Percentiles rank a stretch among this genome's conserved stretches.
phyloP scores from a whole-genome alignment of 768 basidiomycete species.

The Tylopilus subfusipes region DNA sequence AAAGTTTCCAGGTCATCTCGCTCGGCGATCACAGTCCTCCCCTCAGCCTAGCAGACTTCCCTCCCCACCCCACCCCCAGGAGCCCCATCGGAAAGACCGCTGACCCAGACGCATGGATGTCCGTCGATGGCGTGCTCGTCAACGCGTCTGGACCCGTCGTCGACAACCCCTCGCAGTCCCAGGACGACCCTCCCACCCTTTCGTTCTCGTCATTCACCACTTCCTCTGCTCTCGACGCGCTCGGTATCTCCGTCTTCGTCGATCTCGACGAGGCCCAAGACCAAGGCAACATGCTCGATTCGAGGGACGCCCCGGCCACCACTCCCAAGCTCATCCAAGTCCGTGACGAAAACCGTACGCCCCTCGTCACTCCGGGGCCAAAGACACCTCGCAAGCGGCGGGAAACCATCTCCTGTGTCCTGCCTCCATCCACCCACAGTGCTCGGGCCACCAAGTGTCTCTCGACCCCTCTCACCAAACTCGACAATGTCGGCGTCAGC shows the following conservation, averaged over 20 bases:
- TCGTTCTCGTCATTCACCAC: not conserved
- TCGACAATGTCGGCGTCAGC: conserved; percentile 9
- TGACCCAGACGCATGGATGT: conserved; percentile 22
- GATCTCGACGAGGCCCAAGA: conserved; percentile 6
- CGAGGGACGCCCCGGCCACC: not conserved
- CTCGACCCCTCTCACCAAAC: conserved; percentile 19
- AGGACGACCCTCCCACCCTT: not conserved
- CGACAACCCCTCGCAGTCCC: not conserved
- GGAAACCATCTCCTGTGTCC: conserved; percentile 11
- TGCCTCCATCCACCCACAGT: not conserved
- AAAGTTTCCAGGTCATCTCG: conserved; percentile 22
- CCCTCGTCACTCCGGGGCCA: not conserved
- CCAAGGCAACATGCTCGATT: not conserved
- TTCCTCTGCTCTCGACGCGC: conserved; percentile 16
- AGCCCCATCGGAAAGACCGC: conserved; percentile 18
- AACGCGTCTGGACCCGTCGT: conserved; percentile 15
- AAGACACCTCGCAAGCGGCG: conserved; percentile 14
- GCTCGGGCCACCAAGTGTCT: conserved; percentile 8
- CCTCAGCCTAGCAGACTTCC: not conserved
- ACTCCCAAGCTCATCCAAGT: not conserved
- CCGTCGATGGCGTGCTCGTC: conserved; percentile 19
- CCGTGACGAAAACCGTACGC: too few relatives aligned
- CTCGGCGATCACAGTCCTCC: too few relatives aligned
- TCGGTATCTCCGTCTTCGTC: conserved; percentile 18
- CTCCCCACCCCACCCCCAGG: conserved; percentile 30